phyloP scores from a whole-genome alignment of 768 basidiomycete species.

The Boletus insuetus region DNA sequence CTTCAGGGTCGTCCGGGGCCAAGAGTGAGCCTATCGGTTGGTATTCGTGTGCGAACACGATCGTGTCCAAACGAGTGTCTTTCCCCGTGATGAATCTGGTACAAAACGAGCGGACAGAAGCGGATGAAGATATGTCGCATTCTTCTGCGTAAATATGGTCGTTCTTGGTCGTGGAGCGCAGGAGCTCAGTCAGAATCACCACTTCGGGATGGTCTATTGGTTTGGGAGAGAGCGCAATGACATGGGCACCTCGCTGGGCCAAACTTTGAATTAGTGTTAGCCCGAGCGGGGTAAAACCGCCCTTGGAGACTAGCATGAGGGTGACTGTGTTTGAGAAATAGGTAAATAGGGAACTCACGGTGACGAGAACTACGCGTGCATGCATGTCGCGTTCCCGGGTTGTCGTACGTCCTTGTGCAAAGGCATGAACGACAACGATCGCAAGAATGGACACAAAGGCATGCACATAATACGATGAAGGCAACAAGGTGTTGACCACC shows the following conservation, averaged over 20 bases:
- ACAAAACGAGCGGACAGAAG: conserved; percentile 68
- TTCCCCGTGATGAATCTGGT: conserved; percentile 61
- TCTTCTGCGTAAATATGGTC: conserved; percentile 77
- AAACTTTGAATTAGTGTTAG: conserved; percentile 63
- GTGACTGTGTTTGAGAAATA: background rate
- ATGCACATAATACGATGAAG: conserved; percentile 57
- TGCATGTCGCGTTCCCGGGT: conserved; percentile 74
- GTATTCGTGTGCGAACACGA: conserved; percentile 80
- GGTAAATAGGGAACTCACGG: conserved; percentile 42
- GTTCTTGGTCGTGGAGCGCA: conserved; percentile 70
- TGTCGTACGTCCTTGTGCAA: conserved; percentile 69
- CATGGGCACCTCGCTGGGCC: conserved; percentile 72
- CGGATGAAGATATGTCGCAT: conserved; percentile 66
- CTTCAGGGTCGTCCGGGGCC: conserved; percentile 26
- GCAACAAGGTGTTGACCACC: conserved; percentile 43
- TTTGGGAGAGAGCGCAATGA: conserved; percentile 69
- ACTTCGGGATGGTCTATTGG: conserved; percentile 49
- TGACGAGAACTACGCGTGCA: conserved; percentile 66
- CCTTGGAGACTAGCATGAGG: conserved; percentile 39
- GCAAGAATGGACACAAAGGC: conserved; percentile 42
- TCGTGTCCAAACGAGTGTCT: conserved; percentile 70
- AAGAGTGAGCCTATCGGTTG: conserved; percentile 54
- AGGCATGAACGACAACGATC: conserved; percentile 50
- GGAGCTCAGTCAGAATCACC: conserved; percentile 59
- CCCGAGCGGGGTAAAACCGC: conserved; percentile 72